phyloP scores from a whole-genome alignment of 305 asterid genomes.

The Fraxinus latifolia region DNA sequence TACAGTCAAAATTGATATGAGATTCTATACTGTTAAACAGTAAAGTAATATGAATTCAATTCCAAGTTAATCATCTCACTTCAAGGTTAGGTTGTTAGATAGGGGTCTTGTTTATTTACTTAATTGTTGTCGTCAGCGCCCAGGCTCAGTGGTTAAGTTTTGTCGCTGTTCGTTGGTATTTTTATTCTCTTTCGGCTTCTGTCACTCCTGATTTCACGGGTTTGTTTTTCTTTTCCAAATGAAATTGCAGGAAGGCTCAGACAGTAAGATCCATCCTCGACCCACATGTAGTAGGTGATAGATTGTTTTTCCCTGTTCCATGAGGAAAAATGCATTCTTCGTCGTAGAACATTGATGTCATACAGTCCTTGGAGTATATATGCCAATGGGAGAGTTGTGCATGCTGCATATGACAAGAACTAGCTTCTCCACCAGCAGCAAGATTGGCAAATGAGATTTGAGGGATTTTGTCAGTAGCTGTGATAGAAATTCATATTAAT shows the following conservation, averaged over 20 bases:
- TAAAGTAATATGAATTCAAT: neutral
- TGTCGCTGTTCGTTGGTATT: neutral
- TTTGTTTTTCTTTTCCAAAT: neutral
- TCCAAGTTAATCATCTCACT: neutral
- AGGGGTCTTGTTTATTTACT: neutral
- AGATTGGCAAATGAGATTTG: neutral
- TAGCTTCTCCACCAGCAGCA: constrained; percentile 11
- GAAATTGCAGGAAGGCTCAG: constrained; percentile 28
- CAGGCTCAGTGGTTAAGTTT: neutral
- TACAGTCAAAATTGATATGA: neutral
- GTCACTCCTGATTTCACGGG: neutral
- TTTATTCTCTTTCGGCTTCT: neutral
- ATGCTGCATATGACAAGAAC: constrained; percentile 2
- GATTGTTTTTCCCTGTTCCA: neutral
- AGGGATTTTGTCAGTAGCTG: constrained; percentile 16
- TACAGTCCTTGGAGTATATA: neutral
- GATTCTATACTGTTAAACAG: neutral
- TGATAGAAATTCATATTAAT: neutral
- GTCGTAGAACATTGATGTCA: neutral
- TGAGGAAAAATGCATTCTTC: constrained; percentile 12
- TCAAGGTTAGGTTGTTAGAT: neutral
- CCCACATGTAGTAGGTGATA: constrained; percentile 26
- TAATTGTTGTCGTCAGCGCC: neutral
- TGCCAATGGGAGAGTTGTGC: constrained; percentile 10
- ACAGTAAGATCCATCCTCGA: constrained; percentile 26